phyloP scores from a whole-genome alignment of 148 eudicot species.

The Beta vulgaris region DNA sequence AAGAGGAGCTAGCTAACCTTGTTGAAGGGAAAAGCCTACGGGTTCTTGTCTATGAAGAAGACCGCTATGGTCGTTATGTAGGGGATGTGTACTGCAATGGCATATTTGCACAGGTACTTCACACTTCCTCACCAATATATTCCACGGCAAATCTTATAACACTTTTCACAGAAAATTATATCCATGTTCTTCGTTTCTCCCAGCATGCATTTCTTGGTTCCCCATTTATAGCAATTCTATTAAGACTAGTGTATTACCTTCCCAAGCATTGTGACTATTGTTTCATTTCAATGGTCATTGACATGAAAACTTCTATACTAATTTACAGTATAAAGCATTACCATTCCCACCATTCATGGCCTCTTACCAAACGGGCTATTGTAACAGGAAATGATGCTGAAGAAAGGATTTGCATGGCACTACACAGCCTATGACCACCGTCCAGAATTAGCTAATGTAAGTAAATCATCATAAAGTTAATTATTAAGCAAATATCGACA shows the following conservation, averaged over 20 bases:
- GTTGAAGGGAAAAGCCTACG: conserved; percentile 60
- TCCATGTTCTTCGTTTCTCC: too few relatives aligned
- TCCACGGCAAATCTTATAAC: neutral
- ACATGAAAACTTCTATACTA: too few relatives aligned
- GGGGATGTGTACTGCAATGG: conserved; percentile 92
- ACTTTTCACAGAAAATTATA: neutral
- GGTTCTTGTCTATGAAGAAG: conserved; percentile 62
- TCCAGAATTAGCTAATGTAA: conserved; percentile 71
- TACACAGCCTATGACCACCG: conserved; percentile 77
- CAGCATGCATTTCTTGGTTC: too few relatives aligned
- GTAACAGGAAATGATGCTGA: conserved; percentile 82
- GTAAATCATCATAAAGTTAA: conserved; percentile 23
- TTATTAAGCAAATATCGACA: neutral
- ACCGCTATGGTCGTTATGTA: conserved; percentile 70
- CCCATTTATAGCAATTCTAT: too few relatives aligned
- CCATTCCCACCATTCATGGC: too few relatives aligned
- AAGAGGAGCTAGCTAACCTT: conserved; percentile 63
- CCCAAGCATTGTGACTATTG: too few relatives aligned
- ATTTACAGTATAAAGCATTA: too few relatives aligned
- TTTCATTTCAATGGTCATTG: too few relatives aligned
- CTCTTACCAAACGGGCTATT: too few relatives aligned
- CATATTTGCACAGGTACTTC: conserved; percentile 80
- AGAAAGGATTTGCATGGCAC: conserved; percentile 97
- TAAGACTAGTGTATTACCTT: too few relatives aligned
- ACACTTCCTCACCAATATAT: neutral